Evolutionary conservation across 148 eudicot species (phyloP), one percentile per base, ranked within the genome.

Genomic region (Fagopyrum homotropicum): DNA sequence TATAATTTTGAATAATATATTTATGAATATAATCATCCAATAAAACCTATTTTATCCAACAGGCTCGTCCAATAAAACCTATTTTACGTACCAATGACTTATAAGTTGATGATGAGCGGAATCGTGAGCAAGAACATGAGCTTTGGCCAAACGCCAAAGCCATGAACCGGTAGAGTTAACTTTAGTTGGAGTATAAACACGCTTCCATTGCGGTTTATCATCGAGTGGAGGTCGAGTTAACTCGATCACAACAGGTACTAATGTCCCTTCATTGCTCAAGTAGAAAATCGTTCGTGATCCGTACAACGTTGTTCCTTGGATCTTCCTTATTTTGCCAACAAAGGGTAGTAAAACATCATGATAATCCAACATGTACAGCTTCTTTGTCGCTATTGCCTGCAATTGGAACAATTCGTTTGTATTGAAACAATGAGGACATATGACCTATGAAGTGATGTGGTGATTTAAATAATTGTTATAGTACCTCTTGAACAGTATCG

Each of bases 141-240:
- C 80, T 78, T 90, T 92, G 4, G 89, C 98, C 1, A 92, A 77
- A 78, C 85, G 85, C 98, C 98, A 90, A n/a, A 92, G 81, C 93
- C 93, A 92, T 30, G 66, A 57, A 43, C 78, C 81, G 2, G 96
- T 86, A 55, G 88, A 80, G 48, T 87, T 66, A 40, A 4, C 83
- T 82, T 79, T 68, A 16, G 80, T 17, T 0, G 87, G 96, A 30
- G 64, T 57, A n/a, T 49, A 81, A 2, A 81, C 91, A n/a, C 83
- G 77, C 76, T 76, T 90, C 83, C 87, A 85, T 30, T 80, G 85
- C 9, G 88, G 84, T 79, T 81, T 84, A 0, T 77, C 81, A 4
- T 83, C 83, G 1, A 59, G 9, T 11, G 77, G 82, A 10, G 84
- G 81, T 4, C 75, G 77, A 45, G 80, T 73, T 17, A 84, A 61